These are phyloP conservation scores for Brassica rapa DNA, from an alignment of 345 rosid genomes.

Conservation along the genomic window DNA sequence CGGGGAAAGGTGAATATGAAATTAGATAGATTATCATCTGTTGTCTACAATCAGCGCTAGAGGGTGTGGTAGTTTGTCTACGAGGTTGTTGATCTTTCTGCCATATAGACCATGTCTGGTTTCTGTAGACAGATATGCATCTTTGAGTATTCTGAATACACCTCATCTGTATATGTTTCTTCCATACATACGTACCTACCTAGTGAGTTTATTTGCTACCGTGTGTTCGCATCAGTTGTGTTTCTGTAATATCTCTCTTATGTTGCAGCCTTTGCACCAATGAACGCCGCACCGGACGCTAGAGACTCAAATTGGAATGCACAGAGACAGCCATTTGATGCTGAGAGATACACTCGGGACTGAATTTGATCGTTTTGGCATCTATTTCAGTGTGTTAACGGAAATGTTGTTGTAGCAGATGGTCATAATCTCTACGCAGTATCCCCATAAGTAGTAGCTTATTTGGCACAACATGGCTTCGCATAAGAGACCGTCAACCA, in stretches of 20 bases:
- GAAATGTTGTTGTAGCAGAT: not conserved
- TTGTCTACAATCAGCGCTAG: not conserved
- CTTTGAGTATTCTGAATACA: not conserved
- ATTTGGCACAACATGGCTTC: not conserved
- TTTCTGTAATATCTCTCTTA: conserved; percentile 7
- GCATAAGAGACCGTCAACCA: not conserved
- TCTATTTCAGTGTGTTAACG: not conserved
- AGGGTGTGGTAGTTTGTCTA: not conserved
- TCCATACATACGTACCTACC: too few species aligned
- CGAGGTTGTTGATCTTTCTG: conserved; percentile 4
- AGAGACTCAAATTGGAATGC: conserved; percentile 38
- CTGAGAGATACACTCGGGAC: conserved; percentile 50
- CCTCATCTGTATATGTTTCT: not conserved
- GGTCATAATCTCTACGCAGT: not conserved
- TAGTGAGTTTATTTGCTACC: not conserved
- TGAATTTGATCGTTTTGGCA: not conserved
- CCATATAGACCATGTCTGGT: not conserved
- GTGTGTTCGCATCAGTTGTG: not conserved
- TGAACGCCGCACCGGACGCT: conserved; percentile 47
- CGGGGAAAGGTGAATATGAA: not conserved
- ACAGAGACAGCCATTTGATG: conserved; percentile 56
- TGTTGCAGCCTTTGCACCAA: conserved; percentile 80
- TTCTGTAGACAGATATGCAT: not conserved
- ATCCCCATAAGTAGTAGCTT: conserved; percentile 3
- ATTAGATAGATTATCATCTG: not conserved